Base-by-base conservation (phyloP, 352 stramenopile genomes). In the Phytopythium aichiense region DNA sequence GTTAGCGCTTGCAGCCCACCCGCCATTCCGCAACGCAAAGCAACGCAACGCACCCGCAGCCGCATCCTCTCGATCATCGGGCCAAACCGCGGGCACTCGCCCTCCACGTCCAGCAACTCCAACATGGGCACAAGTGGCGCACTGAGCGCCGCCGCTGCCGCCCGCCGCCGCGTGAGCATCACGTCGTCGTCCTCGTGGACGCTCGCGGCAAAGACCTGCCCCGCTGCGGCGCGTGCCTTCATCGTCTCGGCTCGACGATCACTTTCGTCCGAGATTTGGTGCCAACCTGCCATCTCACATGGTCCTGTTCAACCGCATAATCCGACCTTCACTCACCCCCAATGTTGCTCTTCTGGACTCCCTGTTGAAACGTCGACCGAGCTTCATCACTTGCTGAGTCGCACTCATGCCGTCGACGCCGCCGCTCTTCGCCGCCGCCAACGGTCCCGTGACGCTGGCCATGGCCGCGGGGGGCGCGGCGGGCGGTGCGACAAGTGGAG, bases 151-250 rank as follows among this genome's bases (percentile, higher is more conserved):
- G 69, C 66, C 43, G 78, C 80, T 28, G 67, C 74, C 31, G 63
- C 56, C n/a, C 66, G 61, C 7, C 80, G 62, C 40, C 74, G 31
- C 12, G 57, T 31, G 1, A 60, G 37, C 20, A 61, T 48, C 5
- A 59, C 46, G 54, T 70, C 61, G 13, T 67, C 68, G 8, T 69
- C 51, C 18, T 68, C 59, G 46, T 85, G 71, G 22, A 90, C 72
- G n/a, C 67, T 82, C n/a, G 74, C 74, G 3, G 78, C 57, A 33
- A 90, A 77, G 30, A 90, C 69, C 71, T 77, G 67, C 51, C 83
- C 76, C 11, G 69, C 78, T 43, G 72, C 79, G 59, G 52, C 25
- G 20, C 66, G 58, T 20, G 20, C 35, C n/a, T 46, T 37, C 35
- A 46, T 37, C n/a, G n/a, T n/a, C n/a, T n/a, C n/a, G n/a, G n/a